phyloP scores from a whole-genome alignment of 345 rosid species.

The Pistacia atlantica region DNA sequence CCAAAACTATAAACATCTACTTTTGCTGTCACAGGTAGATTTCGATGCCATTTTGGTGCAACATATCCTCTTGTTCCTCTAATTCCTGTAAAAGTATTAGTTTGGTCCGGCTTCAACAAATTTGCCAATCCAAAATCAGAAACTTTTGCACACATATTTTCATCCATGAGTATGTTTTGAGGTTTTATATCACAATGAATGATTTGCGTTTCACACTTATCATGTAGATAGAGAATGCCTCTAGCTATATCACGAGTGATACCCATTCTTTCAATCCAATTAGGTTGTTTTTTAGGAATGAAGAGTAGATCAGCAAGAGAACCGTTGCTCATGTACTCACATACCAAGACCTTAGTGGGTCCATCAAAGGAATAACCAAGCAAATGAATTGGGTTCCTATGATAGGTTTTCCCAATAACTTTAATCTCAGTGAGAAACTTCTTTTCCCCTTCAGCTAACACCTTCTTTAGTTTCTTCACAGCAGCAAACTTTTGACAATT shows the following conservation, averaged over 20 bases:
- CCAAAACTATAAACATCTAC: conserved; percentile 22
- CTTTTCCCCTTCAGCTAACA: background rate
- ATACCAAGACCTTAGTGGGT: conserved; percentile 1
- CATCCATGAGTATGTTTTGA: conserved; percentile 19
- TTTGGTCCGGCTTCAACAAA: conserved; percentile 33
- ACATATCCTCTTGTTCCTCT: conserved; percentile 33
- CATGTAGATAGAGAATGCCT: background rate
- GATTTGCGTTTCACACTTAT: background rate
- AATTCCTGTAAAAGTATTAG: conserved; percentile 27
- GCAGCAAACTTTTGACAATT: background rate
- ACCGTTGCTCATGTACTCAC: conserved; percentile 6
- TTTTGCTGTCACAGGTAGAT: background rate
- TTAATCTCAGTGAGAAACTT: background rate
- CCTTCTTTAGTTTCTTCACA: background rate
- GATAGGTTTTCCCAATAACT: background rate
- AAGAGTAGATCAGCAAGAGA: background rate
- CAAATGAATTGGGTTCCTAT: background rate
- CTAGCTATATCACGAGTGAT: background rate
- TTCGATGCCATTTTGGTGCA: conserved; percentile 38
- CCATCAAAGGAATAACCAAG: conserved; percentile 1
- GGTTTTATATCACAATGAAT: too few relatives aligned
- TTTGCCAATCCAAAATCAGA: conserved; percentile 38
- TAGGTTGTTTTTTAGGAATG: background rate
- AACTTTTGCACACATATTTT: conserved; percentile 22
- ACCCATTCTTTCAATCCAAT: background rate